Evolutionary conservation across 2,329 filamentous ascomycete genomes (phyloP), one percentile per base, ranked within the genome.

Genomic region (Botrytis medusae): DNA sequence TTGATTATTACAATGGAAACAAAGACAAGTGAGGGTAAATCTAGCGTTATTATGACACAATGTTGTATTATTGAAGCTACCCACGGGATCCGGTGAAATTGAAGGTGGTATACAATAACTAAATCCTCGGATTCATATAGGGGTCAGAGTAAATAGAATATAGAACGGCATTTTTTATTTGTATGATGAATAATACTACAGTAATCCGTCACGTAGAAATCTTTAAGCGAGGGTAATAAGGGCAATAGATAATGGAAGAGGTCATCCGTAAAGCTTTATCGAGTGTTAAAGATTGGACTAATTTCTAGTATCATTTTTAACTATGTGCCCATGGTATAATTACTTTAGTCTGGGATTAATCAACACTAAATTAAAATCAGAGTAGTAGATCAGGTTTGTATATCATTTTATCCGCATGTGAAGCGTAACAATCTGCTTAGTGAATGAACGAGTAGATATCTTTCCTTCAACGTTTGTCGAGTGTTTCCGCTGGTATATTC

Each of bases 361-460:
- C 6, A 9, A 29, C 9, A 12, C n/a, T 29, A 57, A 6, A 29
- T 18, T 29, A 4, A 8, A 57, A 18, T 1, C 29, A 4, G n/a
- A 57, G 18, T 18, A 18, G 4, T 18, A 18, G 0, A 32, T 2
- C 2, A 9, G 0, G 2, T 18, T 29, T 57, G 0, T 29, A 18
- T 29, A 18, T 4, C 1, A 18, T 18, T 57, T 0, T 18, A 18
- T 57, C 6, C 14, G 14, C 18, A 18, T 32, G 18, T 8, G 0
- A 9, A 29, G 2, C 18, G 2, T 14, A 32, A 57, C 1, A 29
- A 57, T 18, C 9, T 2, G 9, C 9, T 22, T 12, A 25, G 46
- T 4, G 14, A 54, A 32, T 57, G 14, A 57, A 29, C 6, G 0
- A 16, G 18, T 9, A 18, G 51, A 16, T n/a, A 2, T 54, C 51